A percentile compares a stretch with the other conserved stretches of the same genome.
Evolutionary conservation across 169 alveolate genomes (phyloP).

Genomic region (Babesia divergens): DNA sequence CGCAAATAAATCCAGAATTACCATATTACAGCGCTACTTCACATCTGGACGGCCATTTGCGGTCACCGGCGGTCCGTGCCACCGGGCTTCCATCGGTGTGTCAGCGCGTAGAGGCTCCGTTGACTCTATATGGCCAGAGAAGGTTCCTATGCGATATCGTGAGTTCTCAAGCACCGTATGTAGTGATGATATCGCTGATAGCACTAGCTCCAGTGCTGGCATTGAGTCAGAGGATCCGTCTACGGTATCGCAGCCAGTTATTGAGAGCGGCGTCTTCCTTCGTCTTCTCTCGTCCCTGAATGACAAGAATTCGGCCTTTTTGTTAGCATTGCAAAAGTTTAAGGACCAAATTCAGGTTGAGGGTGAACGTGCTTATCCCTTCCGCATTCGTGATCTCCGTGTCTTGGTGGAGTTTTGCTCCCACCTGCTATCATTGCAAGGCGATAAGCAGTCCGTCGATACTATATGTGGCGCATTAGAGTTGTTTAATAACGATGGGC

Average conservation of each 20-base stretch:
- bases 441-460: neutral
- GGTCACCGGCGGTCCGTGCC: neutral
- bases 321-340: slow-evolving; percentile 15
- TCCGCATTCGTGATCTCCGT: slow-evolving; percentile 19
- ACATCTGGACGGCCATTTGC: neutral
- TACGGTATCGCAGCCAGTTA: neutral
- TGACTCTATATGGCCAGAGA: neutral
- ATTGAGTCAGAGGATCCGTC: neutral
- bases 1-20: neutral
- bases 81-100: neutral
- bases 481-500: neutral
- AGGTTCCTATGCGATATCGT: neutral
- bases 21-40: neutral
- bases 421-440: slow-evolving; percentile 9
- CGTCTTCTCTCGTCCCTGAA: slow-evolving; percentile 6
- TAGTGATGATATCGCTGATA: neutral
- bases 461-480: slow-evolving; percentile 10
- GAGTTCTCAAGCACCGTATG: neutral
- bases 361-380: slow-evolving; percentile 21
- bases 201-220: neutral
- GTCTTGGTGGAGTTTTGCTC: slow-evolving; percentile 17
- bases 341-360: slow-evolving; percentile 31
- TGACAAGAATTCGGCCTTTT: neutral
- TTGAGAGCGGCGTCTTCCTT: neutral
- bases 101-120: neutral